Evolutionary conservation across 306 rosid species (phyloP), one percentile per base, ranked within the genome.

Genomic region (Prunus kanzakura): DNA sequence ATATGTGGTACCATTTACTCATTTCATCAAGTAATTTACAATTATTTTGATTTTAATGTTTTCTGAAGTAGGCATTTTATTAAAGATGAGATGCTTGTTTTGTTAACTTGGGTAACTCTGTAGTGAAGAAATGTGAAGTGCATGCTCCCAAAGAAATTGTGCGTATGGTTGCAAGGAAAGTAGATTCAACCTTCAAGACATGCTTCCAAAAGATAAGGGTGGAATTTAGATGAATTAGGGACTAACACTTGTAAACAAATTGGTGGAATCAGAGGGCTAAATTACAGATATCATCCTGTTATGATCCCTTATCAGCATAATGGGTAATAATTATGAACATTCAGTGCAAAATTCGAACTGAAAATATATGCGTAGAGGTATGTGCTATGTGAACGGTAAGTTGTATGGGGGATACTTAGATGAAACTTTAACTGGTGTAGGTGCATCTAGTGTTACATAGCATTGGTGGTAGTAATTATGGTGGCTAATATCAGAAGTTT

Each of bases 401-500:
- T 38, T 38, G 43, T 38, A 38, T 38, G 43, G 43, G 9, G 43
- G 43, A 38, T 38, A 38, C 43, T 38, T 38, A 38, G 12, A 52
- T 66, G 63, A 11, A 71, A 54, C 14, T 54, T 30, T 16, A 54
- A 10, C 49, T 2, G 6, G 3, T 38, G 35, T 35, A 12, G 8
- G 20, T 35, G 20, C 51, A 20, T n/a, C 23, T 20, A 9, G 2
- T 22, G 35, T 27, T 13, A 12, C 49, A 38, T 6, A 4, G 3
- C 11, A 8, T 58, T 35, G 6, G 30, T 12, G 20, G 20, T 56
- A 43, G n/a, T 43, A 22, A 11, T 25, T 23, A 65, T 66, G 54
- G 76, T 38, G 58, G 72, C 63, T 74, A 30, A 64, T 27, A 14
- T 62, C 10, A 62, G 41, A 32, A 62, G 77, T 51, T 74, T 22